Conservation (phyloP, 2,329 filamentous ascomycete genomes). For the Colletotrichum falcatum region DNA sequence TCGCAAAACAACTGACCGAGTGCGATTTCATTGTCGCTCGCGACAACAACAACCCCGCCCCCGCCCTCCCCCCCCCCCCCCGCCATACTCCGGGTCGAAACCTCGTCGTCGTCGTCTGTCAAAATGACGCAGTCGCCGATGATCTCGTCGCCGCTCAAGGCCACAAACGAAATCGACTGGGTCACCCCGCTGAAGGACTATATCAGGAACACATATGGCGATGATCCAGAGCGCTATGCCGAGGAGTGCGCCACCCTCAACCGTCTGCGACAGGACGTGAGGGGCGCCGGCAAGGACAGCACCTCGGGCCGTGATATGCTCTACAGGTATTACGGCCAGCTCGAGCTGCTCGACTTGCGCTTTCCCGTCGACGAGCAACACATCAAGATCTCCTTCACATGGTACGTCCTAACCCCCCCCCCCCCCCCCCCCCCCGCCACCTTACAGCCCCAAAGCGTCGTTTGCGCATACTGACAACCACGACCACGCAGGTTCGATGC, state of each 20-base stretch:
- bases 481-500: slow-evolving; percentile 84
- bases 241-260: slow-evolving; percentile 97
- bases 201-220: slow-evolving; percentile 93
- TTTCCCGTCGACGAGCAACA: slow-evolving; percentile 99
- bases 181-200: slow-evolving; percentile 90
- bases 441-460: neutral
- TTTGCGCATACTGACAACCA: slow-evolving; percentile 20
- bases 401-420: slow-evolving; percentile 66
- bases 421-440: slow-evolving; percentile 33
- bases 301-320: slow-evolving; percentile 92
- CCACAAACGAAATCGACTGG: slow-evolving; percentile 99
- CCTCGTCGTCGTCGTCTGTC: slow-evolving; percentile 40
- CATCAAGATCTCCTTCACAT: slow-evolving; percentile 99
- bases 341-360: slow-evolving; percentile 91
- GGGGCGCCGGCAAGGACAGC: slow-evolving; percentile 96
- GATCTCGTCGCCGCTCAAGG: slow-evolving; percentile 93
- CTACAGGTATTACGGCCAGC: slow-evolving; percentile 97
- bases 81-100: slow-evolving; percentile 24
- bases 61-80: slow-evolving; percentile 1
- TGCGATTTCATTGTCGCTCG: slow-evolving; percentile 25
- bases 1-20: slow-evolving; percentile 15
- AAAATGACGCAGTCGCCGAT: slow-evolving; percentile 89
- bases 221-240: slow-evolving; percentile 94
- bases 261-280: slow-evolving; percentile 96
- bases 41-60: slow-evolving; percentile 3